Base-by-base conservation (phyloP, 345 rosid species). In the Luvunga scandens region DNA sequence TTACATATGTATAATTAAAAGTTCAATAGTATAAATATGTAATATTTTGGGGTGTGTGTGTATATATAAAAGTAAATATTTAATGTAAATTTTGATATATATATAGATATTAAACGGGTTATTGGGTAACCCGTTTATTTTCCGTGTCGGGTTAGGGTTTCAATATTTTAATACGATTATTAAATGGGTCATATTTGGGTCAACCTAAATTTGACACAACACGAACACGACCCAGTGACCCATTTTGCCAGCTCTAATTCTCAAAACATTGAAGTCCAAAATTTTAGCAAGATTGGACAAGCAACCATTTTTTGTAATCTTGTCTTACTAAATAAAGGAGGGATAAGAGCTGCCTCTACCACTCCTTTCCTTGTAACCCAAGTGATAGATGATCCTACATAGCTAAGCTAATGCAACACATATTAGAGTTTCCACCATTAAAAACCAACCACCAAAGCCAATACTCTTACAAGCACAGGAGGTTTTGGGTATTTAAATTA, bases 81-180 rank as follows among this genome's bases (percentile, higher is more conserved):
- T n/a, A n/a, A n/a, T n/a, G 12, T 38, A 38, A 38, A 2, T 1
- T 38, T 38, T 38, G 9, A 0, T 38, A 38, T 7, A 38, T 39
- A 2, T 9, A 39, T 39, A 38, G 0, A 9, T 8, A 39, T 9
- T 8, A 7, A 38, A 38, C 0, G 0, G 0, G 2, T 39, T 39
- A 39, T 39, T 39, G 10, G 12, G 2, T 39, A 39, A 8, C 45
- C 3, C 1, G 12, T 39, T 39, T 2, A 39, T 39, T 39, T 39
- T 39, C 0, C 0, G 1, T 38, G 42, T 38, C 8, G 6, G 38
- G 8, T 34, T 0, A 0, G 12, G 0, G 12, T 39, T 0, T 39
- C 7, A 39, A 39, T 39, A 39, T 8, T 9, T 39, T 39, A 9
- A 39, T 3, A 9, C 12, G 12, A 39, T 39, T 39, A 39, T 39